Conservation (phyloP, 1,284 basidiomycete genomes). For the Laetiporus sulphureus region DNA sequence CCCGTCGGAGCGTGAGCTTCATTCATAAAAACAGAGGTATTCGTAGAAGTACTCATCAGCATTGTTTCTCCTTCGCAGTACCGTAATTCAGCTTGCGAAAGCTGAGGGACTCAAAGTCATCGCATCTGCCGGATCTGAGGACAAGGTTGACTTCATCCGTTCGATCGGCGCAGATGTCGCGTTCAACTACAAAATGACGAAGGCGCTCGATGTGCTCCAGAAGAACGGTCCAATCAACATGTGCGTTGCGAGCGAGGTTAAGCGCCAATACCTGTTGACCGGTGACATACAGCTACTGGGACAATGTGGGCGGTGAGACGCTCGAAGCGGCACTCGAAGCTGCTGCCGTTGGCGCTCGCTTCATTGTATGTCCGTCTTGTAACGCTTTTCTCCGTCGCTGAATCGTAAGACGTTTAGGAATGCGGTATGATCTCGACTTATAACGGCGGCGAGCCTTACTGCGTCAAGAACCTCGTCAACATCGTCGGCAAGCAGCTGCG, state of each 20-base stretch:
- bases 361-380: conserved; percentile 40
- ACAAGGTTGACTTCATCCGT: conserved; percentile 62
- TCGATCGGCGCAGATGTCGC: conserved; percentile 61
- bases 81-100: conserved; percentile 62
- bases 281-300: conserved; percentile 33
- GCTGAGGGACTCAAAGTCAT: conserved; percentile 60
- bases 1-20: conserved; percentile 2
- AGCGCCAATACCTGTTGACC: background rate
- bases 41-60: too few relatives aligned
- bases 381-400: background rate
- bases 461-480: conserved; percentile 25
- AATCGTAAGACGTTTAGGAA: conserved; percentile 7
- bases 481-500: conserved; percentile 46
- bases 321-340: conserved; percentile 52
- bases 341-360: conserved; percentile 43
- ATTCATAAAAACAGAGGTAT: too few relatives aligned
- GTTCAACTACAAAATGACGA: conserved; percentile 67
- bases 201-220: conserved; percentile 44
- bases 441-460: conserved; percentile 18
- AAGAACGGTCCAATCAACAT: conserved; percentile 52
- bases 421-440: conserved; percentile 27
- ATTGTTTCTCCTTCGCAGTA: too few relatives aligned
- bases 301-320: conserved; percentile 62
- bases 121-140: conserved; percentile 64
- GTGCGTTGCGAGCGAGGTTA: conserved; percentile 20